These are phyloP conservation scores for Echinosophora koreensis DNA, from an alignment of 306 rosid genomes.

Conservation along the genomic window DNA sequence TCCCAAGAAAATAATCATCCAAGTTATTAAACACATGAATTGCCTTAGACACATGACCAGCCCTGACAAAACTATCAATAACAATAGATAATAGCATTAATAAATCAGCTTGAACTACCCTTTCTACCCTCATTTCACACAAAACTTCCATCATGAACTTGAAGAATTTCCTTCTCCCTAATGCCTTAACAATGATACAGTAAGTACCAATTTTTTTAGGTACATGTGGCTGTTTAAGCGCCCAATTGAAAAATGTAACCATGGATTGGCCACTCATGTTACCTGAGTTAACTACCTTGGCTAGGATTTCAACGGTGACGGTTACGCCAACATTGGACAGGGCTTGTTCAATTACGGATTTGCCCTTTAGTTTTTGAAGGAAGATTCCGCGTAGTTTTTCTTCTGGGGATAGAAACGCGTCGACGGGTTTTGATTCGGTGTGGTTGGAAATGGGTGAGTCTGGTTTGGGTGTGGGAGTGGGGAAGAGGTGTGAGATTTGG, in stretches of 20 bases:
- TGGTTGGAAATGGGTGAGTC: slow-evolving; percentile 11
- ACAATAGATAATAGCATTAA: slow-evolving; percentile 65
- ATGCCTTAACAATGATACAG: slow-evolving; percentile 68
- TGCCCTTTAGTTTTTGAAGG: slow-evolving; percentile 80
- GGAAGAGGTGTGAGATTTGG: slow-evolving; percentile 63
- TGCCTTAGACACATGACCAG: slow-evolving; percentile 71
- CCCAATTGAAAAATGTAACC: slow-evolving; percentile 85
- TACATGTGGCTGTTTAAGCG: slow-evolving; percentile 62
- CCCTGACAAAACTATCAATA: slow-evolving; percentile 75
- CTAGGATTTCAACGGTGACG: slow-evolving; percentile 58
- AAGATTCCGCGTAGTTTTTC: slow-evolving; percentile 86
- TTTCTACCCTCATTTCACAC: slow-evolving; percentile 53
- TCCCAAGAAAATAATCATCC: slow-evolving; percentile 59
- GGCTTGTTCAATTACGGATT: slow-evolving; percentile 67
- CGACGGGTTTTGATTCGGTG: slow-evolving; percentile 47
- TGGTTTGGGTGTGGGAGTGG: slow-evolving; percentile 20
- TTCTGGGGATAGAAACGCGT: slow-evolving; percentile 69
- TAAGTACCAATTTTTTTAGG: slow-evolving; percentile 54
- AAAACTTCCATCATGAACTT: slow-evolving; percentile 58
- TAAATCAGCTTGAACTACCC: slow-evolving; percentile 53
- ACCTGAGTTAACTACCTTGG: slow-evolving; percentile 64
- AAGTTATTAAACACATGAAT: slow-evolving; percentile 61
- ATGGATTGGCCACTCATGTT: slow-evolving; percentile 74
- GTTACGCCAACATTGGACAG: slow-evolving; percentile 58
- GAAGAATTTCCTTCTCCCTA: slow-evolving; percentile 83